phyloP scores from a whole-genome alignment of 768 basidiomycete genomes.

The Suillus americanus region DNA sequence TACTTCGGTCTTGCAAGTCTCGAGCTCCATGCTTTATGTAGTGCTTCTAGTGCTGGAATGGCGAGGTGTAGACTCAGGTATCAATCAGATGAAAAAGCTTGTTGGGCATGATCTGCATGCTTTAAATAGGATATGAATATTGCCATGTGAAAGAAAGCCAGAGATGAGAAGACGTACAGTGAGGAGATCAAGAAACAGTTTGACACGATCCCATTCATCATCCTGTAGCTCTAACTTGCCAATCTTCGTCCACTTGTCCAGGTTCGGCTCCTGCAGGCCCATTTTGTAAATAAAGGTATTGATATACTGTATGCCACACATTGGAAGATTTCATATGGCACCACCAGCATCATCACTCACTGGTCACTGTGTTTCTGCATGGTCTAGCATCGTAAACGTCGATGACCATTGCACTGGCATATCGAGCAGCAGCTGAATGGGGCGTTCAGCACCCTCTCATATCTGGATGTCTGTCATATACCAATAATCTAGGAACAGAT shows the following conservation, averaged over 20 bases:
- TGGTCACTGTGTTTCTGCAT: conserved; percentile 14
- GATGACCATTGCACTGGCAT: conserved; percentile 35
- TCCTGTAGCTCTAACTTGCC: conserved; percentile 10
- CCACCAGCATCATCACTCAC: too few species aligned
- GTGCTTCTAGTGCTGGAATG: conserved; percentile 28
- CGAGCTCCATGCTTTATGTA: conserved; percentile 28
- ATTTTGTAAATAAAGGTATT: conserved; percentile 25
- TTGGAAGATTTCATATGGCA: too few species aligned
- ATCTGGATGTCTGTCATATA: too few species aligned
- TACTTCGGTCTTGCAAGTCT: conserved; percentile 13
- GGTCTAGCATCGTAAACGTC: conserved; percentile 18
- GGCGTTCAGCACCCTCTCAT: not conserved
- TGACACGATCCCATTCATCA: conserved; percentile 24
- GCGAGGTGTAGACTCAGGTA: conserved; percentile 25
- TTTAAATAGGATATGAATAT: conserved; percentile 9
- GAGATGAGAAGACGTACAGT: too few species aligned
- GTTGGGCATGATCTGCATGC: conserved; percentile 31
- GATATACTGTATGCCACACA: not conserved
- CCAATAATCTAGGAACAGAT: too few species aligned
- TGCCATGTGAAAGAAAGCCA: too few species aligned
- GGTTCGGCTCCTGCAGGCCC: conserved; percentile 15
- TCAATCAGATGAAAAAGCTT: conserved; percentile 29
- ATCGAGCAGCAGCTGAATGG: conserved; percentile 22
- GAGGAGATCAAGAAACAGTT: conserved; percentile 20
- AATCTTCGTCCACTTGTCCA: conserved; percentile 16